A percentile compares a stretch with the other conserved stretches of the same genome.
Conservation (phyloP, 176 grass and related monocot genomes). For the Avena atlantica region DNA sequence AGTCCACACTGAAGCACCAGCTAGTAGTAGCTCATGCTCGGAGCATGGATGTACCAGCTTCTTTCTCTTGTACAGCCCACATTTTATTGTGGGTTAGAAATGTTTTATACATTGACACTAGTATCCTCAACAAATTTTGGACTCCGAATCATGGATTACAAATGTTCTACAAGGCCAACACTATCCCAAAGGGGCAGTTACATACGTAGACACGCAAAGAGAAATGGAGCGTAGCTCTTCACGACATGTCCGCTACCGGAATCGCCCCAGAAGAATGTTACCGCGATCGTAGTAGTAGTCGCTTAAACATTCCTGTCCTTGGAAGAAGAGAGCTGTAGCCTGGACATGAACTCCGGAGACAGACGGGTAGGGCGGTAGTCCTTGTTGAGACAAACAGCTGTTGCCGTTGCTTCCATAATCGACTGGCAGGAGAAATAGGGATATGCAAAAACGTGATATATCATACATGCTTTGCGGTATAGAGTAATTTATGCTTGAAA, state of each 20-base stretch:
- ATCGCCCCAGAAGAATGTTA: not conserved
- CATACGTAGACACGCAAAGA: not conserved
- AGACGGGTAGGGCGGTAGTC: constrained; percentile 72
- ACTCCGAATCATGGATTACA: not conserved
- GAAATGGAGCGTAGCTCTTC: not conserved
- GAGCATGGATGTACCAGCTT: not conserved
- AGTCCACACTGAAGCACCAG: not conserved
- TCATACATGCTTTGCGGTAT: not conserved
- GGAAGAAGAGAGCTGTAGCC: constrained; percentile 53
- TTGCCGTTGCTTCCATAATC: constrained; percentile 74
- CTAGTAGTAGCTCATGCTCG: not conserved
- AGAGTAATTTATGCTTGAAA: constrained; percentile 5
- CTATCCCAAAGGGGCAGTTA: not conserved
- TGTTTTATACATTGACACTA: not conserved
- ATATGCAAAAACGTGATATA: not conserved
- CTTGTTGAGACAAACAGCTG: constrained; percentile 74
- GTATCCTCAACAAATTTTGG: not conserved
- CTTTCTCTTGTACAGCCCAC: not conserved
- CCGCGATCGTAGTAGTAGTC: not conserved
- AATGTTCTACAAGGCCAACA: not conserved
- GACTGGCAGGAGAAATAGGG: constrained; percentile 50
- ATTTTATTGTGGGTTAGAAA: not conserved
- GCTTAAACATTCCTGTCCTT: constrained; percentile 19
- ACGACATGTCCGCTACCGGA: too few species aligned
- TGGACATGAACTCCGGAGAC: constrained; percentile 67